These are phyloP conservation scores for Schizosaccharomyces cryophilus DNA, from an alignment of 805 yeast genomes.

Conservation along the genomic window DNA sequence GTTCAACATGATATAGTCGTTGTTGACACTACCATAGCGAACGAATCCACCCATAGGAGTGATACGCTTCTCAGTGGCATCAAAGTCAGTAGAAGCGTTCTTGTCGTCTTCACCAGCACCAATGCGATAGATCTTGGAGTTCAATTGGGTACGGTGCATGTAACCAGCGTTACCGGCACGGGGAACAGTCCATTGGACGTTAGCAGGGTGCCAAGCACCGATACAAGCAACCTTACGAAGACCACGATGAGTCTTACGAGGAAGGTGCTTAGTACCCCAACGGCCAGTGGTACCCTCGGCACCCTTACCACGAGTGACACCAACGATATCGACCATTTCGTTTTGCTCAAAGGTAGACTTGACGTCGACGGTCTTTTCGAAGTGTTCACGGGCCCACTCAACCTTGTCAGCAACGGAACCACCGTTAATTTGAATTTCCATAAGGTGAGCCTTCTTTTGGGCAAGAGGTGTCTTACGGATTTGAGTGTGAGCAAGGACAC, in stretches of 20 bases:
- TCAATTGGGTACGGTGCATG: conserved; percentile 99
- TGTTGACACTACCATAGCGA: conserved; percentile 92
- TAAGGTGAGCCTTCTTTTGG: conserved; percentile 99
- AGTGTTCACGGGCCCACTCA: conserved; percentile 95
- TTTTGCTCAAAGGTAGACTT: conserved; percentile 93
- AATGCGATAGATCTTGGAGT: conserved; percentile 99
- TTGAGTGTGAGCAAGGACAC: conserved; percentile 99
- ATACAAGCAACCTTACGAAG: conserved; percentile 99
- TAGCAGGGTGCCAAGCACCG: conserved; percentile 99
- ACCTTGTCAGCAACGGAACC: conserved; percentile 95
- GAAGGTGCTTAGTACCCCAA: conserved; percentile 99
- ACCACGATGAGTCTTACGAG: conserved; percentile 99
- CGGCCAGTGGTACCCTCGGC: conserved; percentile 99
- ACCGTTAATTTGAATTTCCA: conserved; percentile 99
- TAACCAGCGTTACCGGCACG: conserved; percentile 99
- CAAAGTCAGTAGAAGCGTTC: conserved; percentile 87
- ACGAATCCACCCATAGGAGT: conserved; percentile 99
- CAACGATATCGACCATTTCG: conserved; percentile 95
- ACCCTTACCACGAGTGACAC: conserved; percentile 99
- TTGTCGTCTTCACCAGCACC: conserved; percentile 92
- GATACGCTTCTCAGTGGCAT: conserved; percentile 98
- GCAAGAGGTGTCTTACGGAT: conserved; percentile 95
- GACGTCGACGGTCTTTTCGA: conserved; percentile 93
- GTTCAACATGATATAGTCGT: conserved; percentile 92
- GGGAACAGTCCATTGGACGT: conserved; percentile 98